Conservation (phyloP, 106 monocot species). For the Ottelia alismoides region DNA sequence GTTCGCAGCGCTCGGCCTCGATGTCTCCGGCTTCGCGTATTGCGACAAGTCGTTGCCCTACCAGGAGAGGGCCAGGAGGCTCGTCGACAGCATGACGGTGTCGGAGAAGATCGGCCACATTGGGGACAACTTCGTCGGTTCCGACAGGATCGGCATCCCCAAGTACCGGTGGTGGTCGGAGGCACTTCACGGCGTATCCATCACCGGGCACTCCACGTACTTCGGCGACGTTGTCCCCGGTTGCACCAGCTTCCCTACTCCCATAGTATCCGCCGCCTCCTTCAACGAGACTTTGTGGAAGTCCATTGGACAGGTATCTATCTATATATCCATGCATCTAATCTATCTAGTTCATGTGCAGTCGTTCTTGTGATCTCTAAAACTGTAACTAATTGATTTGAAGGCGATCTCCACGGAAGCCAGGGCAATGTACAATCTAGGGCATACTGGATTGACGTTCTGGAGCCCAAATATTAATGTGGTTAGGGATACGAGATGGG, state of each 20-base stretch:
- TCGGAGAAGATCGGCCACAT: background rate
- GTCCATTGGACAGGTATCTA: constrained; percentile 6
- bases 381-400: no score
- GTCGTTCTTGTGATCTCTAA: no score
- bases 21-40: background rate
- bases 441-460: constrained; percentile 4
- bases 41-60: constrained; percentile 4
- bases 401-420: constrained; percentile 18
- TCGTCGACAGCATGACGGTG: constrained; percentile 1
- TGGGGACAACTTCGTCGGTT: background rate
- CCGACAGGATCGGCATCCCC: background rate
- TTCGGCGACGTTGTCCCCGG: no score
- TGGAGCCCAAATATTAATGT: constrained; percentile 14
- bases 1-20: background rate
- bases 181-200: no score
- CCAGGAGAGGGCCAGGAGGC: background rate
- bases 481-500: constrained; percentile 9
- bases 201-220: constrained; percentile 1
- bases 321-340: no score
- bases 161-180: constrained; percentile 4
- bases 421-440: constrained; percentile 14
- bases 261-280: constrained; percentile 6
- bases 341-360: no score
- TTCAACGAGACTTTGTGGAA: constrained; percentile 12
- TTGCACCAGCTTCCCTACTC: constrained; percentile 7